phyloP scores from a whole-genome alignment of 257 asterid genomes.

The Cinchona pubescens region DNA sequence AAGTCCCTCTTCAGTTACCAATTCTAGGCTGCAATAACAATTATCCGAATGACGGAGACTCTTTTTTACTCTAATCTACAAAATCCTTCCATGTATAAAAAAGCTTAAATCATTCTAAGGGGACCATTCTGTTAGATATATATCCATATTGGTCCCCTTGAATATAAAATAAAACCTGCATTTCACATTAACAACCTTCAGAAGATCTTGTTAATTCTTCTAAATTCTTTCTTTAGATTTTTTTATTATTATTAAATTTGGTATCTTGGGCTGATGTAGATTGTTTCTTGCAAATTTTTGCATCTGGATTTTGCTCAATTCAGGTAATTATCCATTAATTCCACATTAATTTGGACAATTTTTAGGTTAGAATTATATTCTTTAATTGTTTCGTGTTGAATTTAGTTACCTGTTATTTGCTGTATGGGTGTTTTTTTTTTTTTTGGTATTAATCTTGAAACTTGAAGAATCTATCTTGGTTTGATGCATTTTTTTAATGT shows the following conservation, averaged over 20 bases:
- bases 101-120: too few relatives aligned
- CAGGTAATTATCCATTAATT: conserved; percentile 10
- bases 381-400: not conserved
- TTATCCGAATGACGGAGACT: conserved; percentile 3
- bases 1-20: not conserved
- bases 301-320: conserved; percentile 13
- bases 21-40: too few relatives aligned
- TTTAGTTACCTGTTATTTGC: not conserved
- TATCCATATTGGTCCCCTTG: too few relatives aligned
- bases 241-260: not conserved
- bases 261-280: conserved; percentile 11
- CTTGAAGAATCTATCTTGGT: not conserved
- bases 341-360: not conserved
- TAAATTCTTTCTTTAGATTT: not conserved
- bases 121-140: too few relatives aligned
- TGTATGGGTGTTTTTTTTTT: not conserved
- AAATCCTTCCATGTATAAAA: too few relatives aligned
- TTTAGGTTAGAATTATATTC: not conserved
- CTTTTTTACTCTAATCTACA: not conserved
- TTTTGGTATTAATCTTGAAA: not conserved
- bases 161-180: conserved; percentile 5
- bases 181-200: not conserved
- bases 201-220: conserved; percentile 10
- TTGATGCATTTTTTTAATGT: not conserved
- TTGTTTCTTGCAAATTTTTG: conserved; percentile 8